A percentile compares a stretch with the other conserved stretches of the same genome.
phyloP scores from a whole-genome alignment of 2,329 filamentous ascomycete species.

The Chaetomium strumarium region DNA sequence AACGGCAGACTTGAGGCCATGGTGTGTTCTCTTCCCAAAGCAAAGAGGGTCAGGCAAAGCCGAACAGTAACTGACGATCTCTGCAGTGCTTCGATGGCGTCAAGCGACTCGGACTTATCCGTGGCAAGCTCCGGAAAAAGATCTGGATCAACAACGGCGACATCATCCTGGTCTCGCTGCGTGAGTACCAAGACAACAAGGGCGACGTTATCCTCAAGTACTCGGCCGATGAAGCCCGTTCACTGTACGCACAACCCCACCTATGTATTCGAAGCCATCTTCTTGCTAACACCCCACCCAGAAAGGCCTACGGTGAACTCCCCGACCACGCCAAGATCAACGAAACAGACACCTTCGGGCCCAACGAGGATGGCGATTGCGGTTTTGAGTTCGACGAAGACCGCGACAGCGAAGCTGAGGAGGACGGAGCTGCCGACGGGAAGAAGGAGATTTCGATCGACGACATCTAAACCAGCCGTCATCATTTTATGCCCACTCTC shows the following conservation, averaged over 20 bases:
- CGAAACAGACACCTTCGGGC: slow-evolving; percentile 92
- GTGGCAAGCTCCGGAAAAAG: slow-evolving; percentile 98
- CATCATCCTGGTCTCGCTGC: slow-evolving; percentile 76
- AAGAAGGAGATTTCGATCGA: slow-evolving; percentile 87
- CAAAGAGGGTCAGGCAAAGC: background rate
- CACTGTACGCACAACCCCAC: slow-evolving; percentile 42
- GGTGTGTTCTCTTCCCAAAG: slow-evolving; percentile 12
- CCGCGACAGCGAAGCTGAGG: slow-evolving; percentile 56
- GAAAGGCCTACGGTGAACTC: slow-evolving; percentile 92
- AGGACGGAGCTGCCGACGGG: slow-evolving; percentile 51
- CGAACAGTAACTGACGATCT: background rate
- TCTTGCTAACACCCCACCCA: slow-evolving; percentile 12
- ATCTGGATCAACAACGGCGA: slow-evolving; percentile 99
- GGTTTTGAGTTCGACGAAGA: slow-evolving; percentile 99
- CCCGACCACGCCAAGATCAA: slow-evolving; percentile 99
- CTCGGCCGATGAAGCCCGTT: slow-evolving; percentile 89
- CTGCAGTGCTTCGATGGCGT: slow-evolving; percentile 90
- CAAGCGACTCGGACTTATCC: slow-evolving; percentile 62
- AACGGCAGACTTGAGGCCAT: slow-evolving; percentile 70
- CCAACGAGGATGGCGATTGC: slow-evolving; percentile 88
- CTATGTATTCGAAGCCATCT: background rate
- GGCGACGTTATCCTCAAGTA: slow-evolving; percentile 94
- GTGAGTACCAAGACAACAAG: slow-evolving; percentile 85
- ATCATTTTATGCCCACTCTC: background rate
- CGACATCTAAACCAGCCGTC: slow-evolving; percentile 64